These are phyloP conservation scores for Cladobotryum protrusum DNA, from an alignment of 2,329 filamentous ascomycete species.

Conservation along the genomic window DNA sequence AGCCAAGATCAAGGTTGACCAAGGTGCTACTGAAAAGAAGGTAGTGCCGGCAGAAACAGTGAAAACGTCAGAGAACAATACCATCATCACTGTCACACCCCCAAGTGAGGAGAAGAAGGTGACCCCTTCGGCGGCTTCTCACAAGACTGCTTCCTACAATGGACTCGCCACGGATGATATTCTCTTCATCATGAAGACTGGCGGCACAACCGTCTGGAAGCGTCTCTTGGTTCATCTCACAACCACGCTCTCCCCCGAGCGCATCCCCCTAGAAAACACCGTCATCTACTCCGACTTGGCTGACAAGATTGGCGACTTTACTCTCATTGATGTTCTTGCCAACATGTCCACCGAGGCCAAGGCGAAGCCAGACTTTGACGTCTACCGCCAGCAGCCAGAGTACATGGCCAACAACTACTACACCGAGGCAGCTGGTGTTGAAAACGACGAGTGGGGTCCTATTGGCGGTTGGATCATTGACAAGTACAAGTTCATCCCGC, in stretches of 20 bases:
- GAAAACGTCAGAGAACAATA: neutral
- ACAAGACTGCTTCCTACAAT: slow-evolving; percentile 7
- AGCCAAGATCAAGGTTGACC: no score
- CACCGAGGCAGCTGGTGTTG: slow-evolving; percentile 16
- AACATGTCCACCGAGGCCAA: slow-evolving; percentile 17
- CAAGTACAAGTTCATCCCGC: slow-evolving; percentile 22
- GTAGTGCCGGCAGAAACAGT: neutral
- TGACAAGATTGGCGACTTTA: slow-evolving; percentile 16
- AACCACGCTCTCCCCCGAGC: slow-evolving; percentile 12
- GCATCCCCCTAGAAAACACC: slow-evolving; percentile 13
- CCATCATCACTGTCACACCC: neutral
- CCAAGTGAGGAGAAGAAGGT: neutral
- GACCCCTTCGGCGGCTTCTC: neutral
- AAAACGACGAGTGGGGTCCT: slow-evolving; percentile 20
- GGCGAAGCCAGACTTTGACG: slow-evolving; percentile 16
- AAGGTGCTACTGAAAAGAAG: neutral
- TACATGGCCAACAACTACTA: slow-evolving; percentile 20
- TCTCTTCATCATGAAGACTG: slow-evolving; percentile 21
- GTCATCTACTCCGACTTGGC: slow-evolving; percentile 20
- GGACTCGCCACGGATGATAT: slow-evolving; percentile 16
- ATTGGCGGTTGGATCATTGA: slow-evolving; percentile 21
- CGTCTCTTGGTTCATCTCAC: slow-evolving; percentile 19
- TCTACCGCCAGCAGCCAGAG: slow-evolving; percentile 19
- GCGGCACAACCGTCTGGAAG: slow-evolving; percentile 21
- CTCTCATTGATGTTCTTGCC: slow-evolving; percentile 17